Percentiles rank a stretch among this genome's conserved stretches.
Evolutionary conservation across 148 eudicot species (phyloP).

Genomic region (Diospyros kaki): DNA sequence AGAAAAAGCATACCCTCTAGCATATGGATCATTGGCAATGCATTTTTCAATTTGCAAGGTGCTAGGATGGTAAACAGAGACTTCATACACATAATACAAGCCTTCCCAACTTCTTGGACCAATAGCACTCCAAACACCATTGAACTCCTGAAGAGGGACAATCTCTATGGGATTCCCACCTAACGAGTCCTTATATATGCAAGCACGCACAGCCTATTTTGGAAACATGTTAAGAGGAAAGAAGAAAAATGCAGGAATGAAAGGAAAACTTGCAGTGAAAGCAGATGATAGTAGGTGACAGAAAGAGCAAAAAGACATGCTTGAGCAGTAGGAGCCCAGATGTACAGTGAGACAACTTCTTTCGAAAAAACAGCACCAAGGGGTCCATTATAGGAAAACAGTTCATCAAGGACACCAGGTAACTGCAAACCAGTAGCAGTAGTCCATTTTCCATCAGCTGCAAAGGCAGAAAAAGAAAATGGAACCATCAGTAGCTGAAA

Average conservation of each 20-base stretch:
- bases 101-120: conserved; percentile 91
- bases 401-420: conserved; percentile 88
- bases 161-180: conserved; percentile 50
- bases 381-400: conserved; percentile 80
- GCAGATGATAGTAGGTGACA: background rate
- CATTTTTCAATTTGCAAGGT: conserved; percentile 72
- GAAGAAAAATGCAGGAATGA: too few relatives aligned
- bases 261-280: background rate
- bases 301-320: conserved; percentile 28
- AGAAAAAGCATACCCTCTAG: conserved; percentile 75
- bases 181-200: conserved; percentile 51
- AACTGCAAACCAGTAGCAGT: conserved; percentile 77
- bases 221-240: background rate
- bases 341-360: conserved; percentile 60
- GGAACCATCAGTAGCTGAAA: background rate
- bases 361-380: conserved; percentile 72
- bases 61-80: conserved; percentile 75
- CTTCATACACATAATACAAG: conserved; percentile 90
- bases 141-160: conserved; percentile 58
- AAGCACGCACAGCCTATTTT: conserved; percentile 58
- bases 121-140: conserved; percentile 73
- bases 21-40: conserved; percentile 90
- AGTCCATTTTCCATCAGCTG: conserved; percentile 56
- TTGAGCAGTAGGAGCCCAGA: conserved; percentile 99
- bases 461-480: conserved; percentile 4